phyloP scores from a whole-genome alignment of 179 eudicot genomes.

The Spergularia azorica region DNA sequence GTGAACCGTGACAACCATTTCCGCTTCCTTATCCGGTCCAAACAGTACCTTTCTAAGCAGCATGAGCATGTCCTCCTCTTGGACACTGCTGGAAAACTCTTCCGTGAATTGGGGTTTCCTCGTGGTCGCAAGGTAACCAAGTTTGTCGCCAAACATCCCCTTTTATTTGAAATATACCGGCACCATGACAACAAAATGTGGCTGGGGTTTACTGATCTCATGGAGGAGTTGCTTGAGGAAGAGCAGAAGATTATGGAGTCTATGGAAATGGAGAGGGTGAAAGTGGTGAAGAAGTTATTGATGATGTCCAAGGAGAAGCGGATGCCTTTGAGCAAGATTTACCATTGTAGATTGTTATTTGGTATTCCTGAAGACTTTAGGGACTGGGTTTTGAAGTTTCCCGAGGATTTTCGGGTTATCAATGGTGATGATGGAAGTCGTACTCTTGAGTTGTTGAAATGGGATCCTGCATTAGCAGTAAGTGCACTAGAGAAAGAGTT shows the following conservation, averaged over 20 bases:
- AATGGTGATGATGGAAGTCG: conserved; percentile 62
- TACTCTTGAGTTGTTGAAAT: conserved; percentile 62
- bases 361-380: conserved; percentile 91
- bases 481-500: conserved; percentile 83
- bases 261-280: conserved; percentile 62
- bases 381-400: conserved; percentile 68
- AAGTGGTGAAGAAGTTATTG: conserved; percentile 64
- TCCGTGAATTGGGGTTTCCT: conserved; percentile 82
- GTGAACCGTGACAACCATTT: conserved; percentile 51
- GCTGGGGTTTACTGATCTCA: conserved; percentile 79
- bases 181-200: conserved; percentile 71
- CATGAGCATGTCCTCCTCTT: conserved; percentile 72
- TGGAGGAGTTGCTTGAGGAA: conserved; percentile 60
- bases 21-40: conserved; percentile 70
- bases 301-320: conserved; percentile 77
- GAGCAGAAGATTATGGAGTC: conserved; percentile 42
- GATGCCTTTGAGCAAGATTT: conserved; percentile 72
- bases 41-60: conserved; percentile 71
- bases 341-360: conserved; percentile 69
- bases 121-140: conserved; percentile 77
- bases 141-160: conserved; percentile 62
- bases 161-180: conserved; percentile 69
- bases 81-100: conserved; percentile 83
- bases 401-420: conserved; percentile 57
- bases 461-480: conserved; percentile 81